These are phyloP conservation scores for Butyriboletus loyo DNA, from an alignment of 768 basidiomycete genomes.

Conservation along the genomic window DNA sequence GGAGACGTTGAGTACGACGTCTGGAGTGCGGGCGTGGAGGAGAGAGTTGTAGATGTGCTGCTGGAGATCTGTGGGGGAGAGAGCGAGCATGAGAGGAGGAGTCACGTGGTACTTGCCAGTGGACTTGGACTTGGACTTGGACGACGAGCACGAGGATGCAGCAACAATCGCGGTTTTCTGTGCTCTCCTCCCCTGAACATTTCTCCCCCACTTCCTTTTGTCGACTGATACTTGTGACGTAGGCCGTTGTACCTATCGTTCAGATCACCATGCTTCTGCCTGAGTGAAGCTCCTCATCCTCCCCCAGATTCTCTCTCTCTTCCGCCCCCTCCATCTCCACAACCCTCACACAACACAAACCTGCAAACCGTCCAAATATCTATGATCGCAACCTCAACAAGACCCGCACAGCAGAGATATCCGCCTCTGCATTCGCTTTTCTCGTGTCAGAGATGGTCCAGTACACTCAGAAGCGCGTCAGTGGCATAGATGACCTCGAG, in stretches of 20 bases:
- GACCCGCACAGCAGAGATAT: slow-evolving; percentile 80
- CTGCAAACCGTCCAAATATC: slow-evolving; percentile 62
- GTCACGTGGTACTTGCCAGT: slow-evolving; percentile 2
- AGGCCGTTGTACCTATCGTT: too few relatives aligned
- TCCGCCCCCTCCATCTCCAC: slow-evolving; percentile 40
- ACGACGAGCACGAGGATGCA: slow-evolving; percentile 59
- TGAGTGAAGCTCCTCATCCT: too few relatives aligned
- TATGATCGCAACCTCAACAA: slow-evolving; percentile 91
- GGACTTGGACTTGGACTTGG: slow-evolving; percentile 22
- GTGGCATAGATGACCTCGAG: slow-evolving; percentile 94
- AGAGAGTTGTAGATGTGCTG: slow-evolving; percentile 76
- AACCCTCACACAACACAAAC: slow-evolving; percentile 41
- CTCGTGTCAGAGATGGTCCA: slow-evolving; percentile 92
- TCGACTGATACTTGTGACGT: too few relatives aligned
- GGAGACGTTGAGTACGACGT: slow-evolving; percentile 68
- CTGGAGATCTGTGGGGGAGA: slow-evolving; percentile 58
- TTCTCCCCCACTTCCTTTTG: slow-evolving; percentile 55
- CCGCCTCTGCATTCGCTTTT: slow-evolving; percentile 80
- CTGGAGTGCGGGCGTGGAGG: slow-evolving; percentile 67
- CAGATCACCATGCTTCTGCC: too few relatives aligned
- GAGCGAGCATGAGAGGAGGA: slow-evolving; percentile 33
- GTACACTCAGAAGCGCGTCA: slow-evolving; percentile 94
- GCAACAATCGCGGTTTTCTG: slow-evolving; percentile 55
- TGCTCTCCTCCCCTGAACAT: slow-evolving; percentile 49
- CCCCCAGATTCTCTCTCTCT: slow-evolving; percentile 69